Percentiles rank a stretch among this genome's conserved stretches.
These are phyloP conservation scores for Solanum arcanum DNA, from an alignment of 257 asterid genomes.

Conservation along the genomic window DNA sequence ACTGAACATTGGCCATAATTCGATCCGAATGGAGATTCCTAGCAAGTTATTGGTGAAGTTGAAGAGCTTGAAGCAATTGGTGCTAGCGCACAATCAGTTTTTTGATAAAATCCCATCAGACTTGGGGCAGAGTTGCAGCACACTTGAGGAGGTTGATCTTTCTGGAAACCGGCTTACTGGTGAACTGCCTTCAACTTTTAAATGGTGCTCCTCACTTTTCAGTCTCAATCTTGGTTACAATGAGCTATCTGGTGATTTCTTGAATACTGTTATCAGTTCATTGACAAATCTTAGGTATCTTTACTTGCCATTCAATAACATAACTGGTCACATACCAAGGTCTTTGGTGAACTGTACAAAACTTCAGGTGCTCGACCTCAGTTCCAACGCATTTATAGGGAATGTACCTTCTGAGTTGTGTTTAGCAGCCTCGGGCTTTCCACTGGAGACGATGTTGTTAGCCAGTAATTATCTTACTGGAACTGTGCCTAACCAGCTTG, in stretches of 20 bases:
- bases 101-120: conserved; percentile 57
- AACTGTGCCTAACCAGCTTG: conserved; percentile 49
- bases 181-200: conserved; percentile 49
- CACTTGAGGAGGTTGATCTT: conserved; percentile 71
- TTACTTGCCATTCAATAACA: conserved; percentile 48
- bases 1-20: conserved; percentile 52
- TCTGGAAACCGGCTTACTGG: conserved; percentile 51
- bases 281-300: conserved; percentile 42
- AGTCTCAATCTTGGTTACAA: conserved; percentile 57
- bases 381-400: conserved; percentile 62
- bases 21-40: conserved; percentile 39
- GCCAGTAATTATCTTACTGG: conserved; percentile 64
- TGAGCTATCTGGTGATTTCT: conserved; percentile 69
- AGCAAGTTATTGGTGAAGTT: conserved; percentile 35
- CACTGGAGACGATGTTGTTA: conserved; percentile 45
- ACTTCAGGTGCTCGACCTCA: conserved; percentile 68
- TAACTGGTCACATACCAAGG: conserved; percentile 56
- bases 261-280: conserved; percentile 54
- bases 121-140: conserved; percentile 40
- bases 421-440: conserved; percentile 20
- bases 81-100: conserved; percentile 42
- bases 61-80: conserved; percentile 38
- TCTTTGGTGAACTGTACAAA: conserved; percentile 44
- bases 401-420: conserved; percentile 62
- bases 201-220: conserved; percentile 39